Evolutionary conservation across 2,329 filamentous ascomycete species (phyloP).

Genomic region (Colletotrichum lupini): DNA sequence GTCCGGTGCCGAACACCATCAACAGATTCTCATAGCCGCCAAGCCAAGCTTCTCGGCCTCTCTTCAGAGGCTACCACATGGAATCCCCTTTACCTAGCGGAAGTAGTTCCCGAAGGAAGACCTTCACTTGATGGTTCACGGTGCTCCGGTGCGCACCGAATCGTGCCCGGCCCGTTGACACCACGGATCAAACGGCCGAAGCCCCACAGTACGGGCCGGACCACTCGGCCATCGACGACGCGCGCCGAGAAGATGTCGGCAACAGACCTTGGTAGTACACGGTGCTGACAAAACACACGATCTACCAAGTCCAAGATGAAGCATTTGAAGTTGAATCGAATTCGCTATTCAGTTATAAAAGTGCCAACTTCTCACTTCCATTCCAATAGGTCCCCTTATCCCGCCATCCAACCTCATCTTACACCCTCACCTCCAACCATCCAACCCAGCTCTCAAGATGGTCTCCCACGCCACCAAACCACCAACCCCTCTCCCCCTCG

Average conservation of each 20-base stretch:
- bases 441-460: neutral
- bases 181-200: neutral
- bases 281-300: neutral
- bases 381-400: neutral
- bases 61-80: too few relatives aligned
- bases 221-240: neutral
- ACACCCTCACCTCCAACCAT: neutral
- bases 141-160: neutral
- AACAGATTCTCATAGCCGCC: neutral
- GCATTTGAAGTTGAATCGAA: neutral
- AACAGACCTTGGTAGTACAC: neutral
- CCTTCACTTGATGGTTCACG: neutral
- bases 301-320: neutral
- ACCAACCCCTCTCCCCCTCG: neutral
- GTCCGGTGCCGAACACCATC: neutral
- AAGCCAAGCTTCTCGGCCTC: neutral
- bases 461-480: slow-evolving; percentile 2
- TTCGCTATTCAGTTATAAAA: neutral
- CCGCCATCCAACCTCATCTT: neutral
- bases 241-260: neutral
- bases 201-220: neutral
- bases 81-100: neutral
- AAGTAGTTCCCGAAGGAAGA: neutral
- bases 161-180: neutral
- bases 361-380: neutral